phyloP scores from a whole-genome alignment of 2,329 filamentous ascomycete species.

The Clonostachys byssicola region DNA sequence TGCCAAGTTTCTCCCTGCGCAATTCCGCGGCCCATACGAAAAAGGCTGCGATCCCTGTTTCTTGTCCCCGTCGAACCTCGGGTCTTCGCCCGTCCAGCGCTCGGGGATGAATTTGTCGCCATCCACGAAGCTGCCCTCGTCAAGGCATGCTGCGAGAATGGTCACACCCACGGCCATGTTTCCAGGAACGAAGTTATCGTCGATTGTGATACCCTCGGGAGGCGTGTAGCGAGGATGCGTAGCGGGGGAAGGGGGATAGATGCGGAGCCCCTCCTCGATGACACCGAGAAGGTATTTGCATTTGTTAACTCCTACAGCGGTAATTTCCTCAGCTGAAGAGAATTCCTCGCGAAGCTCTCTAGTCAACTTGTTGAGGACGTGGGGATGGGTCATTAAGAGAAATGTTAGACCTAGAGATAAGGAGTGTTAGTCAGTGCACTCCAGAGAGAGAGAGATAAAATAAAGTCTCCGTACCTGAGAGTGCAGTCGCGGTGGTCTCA shows the following conservation, averaged over 20 bases:
- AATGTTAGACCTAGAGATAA: neutral
- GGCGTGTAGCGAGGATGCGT: neutral
- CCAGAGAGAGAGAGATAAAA: too few relatives aligned
- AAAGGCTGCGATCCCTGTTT: constrained; percentile 12
- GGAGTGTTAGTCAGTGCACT: too few relatives aligned
- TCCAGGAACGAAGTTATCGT: neutral
- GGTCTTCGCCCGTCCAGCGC: neutral
- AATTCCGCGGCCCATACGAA: constrained; percentile 28
- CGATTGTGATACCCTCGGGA: neutral
- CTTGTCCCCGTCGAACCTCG: constrained; percentile 22
- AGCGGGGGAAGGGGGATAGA: neutral
- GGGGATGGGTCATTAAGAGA: neutral
- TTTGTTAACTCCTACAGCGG: neutral
- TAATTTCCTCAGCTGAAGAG: neutral
- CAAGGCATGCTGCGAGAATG: neutral
- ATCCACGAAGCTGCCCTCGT: neutral
- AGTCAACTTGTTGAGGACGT: neutral
- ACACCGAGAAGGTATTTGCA: neutral
- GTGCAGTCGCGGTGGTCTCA: constrained; percentile 19
- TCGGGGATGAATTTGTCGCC: neutral
- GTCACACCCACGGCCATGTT: neutral
- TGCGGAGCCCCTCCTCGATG: neutral
- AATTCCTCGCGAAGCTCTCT: neutral
- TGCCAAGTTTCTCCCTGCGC: constrained; percentile 31
- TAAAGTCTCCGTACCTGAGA: too few relatives aligned